Conservation (phyloP, 2,329 filamentous ascomycete genomes). For the Cercospora canescens region DNA sequence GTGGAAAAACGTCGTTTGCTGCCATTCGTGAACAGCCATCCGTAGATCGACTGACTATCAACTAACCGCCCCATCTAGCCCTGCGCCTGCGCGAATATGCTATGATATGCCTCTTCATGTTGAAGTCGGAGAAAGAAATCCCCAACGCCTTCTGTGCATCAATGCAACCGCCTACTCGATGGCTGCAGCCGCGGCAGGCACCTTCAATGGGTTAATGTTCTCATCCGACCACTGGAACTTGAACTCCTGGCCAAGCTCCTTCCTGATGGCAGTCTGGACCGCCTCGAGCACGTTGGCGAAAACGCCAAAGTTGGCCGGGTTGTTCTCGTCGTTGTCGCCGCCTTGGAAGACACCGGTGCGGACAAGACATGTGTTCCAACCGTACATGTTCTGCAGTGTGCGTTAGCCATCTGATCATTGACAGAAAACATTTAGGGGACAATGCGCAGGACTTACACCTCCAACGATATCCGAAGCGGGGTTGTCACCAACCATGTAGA, state of each 20-base stretch:
- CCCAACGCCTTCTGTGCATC: background rate
- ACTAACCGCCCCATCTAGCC: background rate
- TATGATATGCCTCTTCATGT: background rate
- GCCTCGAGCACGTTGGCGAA: conserved; percentile 73
- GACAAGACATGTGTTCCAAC: conserved; percentile 78
- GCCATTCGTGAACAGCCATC: conserved; percentile 7
- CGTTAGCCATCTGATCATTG: conserved; percentile 2
- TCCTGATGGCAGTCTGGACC: conserved; percentile 65
- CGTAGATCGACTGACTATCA: background rate
- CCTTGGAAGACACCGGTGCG: conserved; percentile 78
- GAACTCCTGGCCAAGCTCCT: conserved; percentile 73
- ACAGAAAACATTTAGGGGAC: background rate
- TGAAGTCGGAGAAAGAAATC: background rate
- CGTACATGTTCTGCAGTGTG: conserved; percentile 64
- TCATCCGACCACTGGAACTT: conserved; percentile 68
- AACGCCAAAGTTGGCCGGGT: conserved; percentile 75
- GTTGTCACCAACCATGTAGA: conserved; percentile 79
- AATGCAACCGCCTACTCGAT: conserved; percentile 25
- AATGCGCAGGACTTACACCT: conserved; percentile 41
- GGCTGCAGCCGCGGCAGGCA: conserved; percentile 26
- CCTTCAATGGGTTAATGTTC: conserved; percentile 66
- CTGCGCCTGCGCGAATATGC: conserved; percentile 10
- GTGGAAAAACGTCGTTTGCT: background rate
- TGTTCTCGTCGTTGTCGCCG: conserved; percentile 72
- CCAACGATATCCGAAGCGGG: conserved; percentile 72